These are phyloP conservation scores for Barnettozyma botsteinii DNA, from an alignment of 805 yeast species.

Conservation along the genomic window DNA sequence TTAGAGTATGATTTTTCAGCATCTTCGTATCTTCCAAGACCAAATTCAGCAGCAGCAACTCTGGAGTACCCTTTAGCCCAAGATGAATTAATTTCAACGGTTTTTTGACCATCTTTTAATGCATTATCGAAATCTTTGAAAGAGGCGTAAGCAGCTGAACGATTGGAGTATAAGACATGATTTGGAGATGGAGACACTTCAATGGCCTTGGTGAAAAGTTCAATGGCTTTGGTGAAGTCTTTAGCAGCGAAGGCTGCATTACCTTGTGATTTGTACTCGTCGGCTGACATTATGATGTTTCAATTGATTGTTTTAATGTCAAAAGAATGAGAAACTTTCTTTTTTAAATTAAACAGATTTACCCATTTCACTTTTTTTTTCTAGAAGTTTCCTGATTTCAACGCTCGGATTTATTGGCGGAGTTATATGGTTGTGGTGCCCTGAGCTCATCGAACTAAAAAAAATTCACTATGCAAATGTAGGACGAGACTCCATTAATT, in stretches of 20 bases:
- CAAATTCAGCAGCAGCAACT: slow-evolving; percentile 87
- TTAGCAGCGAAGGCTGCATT: slow-evolving; percentile 89
- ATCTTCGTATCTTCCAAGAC: slow-evolving; percentile 73
- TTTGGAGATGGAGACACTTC: slow-evolving; percentile 77
- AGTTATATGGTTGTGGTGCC: not conserved
- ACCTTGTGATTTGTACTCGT: slow-evolving; percentile 84
- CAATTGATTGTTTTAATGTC: not conserved
- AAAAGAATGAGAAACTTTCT: no score
- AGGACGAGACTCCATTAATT: no score
- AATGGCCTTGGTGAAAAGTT: slow-evolving; percentile 78
- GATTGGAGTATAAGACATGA: slow-evolving; percentile 88
- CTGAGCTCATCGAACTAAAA: not conserved
- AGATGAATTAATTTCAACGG: slow-evolving; percentile 70
- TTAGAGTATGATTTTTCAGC: slow-evolving; percentile 68
- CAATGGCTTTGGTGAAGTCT: slow-evolving; percentile 76
- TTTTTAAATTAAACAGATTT: not conserved
- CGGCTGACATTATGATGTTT: slow-evolving; percentile 47
- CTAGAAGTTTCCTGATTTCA: slow-evolving; percentile 3
- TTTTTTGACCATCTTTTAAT: slow-evolving; percentile 75
- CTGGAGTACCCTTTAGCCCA: slow-evolving; percentile 98
- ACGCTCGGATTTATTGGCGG: not conserved
- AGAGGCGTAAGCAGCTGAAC: slow-evolving; percentile 89
- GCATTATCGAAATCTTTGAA: slow-evolving; percentile 69
- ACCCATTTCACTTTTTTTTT: not conserved
- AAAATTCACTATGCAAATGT: not conserved